Evolutionary conservation across 2,329 filamentous ascomycete species (phyloP).

Genomic region (Magnaporthales sp.): DNA sequence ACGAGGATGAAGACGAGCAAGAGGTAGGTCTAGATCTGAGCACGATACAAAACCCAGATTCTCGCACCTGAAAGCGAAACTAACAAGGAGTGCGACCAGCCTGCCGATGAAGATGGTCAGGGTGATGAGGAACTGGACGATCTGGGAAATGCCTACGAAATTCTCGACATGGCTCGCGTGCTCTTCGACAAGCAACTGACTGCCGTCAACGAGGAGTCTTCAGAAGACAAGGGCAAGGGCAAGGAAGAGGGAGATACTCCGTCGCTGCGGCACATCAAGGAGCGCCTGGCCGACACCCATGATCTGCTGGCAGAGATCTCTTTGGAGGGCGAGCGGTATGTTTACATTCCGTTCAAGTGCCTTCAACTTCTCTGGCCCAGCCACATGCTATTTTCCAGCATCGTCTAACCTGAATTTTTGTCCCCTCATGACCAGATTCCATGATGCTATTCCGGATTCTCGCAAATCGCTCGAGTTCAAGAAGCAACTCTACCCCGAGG

Average conservation of each 20-base stretch:
- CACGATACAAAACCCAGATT: background rate
- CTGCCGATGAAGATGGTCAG: slow-evolving; percentile 30
- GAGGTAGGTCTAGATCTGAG: slow-evolving; percentile 18
- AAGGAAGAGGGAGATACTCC: slow-evolving; percentile 29
- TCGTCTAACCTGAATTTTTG: background rate
- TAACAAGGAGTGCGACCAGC: slow-evolving; percentile 10
- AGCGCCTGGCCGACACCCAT: slow-evolving; percentile 85
- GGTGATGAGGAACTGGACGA: slow-evolving; percentile 61
- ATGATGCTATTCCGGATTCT: slow-evolving; percentile 78
- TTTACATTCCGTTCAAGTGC: slow-evolving; percentile 1
- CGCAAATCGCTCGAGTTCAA: slow-evolving; percentile 72
- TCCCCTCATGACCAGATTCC: slow-evolving; percentile 44
- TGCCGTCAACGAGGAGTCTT: slow-evolving; percentile 28
- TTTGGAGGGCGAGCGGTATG: slow-evolving; percentile 81
- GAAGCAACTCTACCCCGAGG: slow-evolving; percentile 66
- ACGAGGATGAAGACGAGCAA: slow-evolving; percentile 54
- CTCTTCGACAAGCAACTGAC: slow-evolving; percentile 51
- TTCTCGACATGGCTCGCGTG: slow-evolving; percentile 71
- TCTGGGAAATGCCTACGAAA: slow-evolving; percentile 70
- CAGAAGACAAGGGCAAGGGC: slow-evolving; percentile 27
- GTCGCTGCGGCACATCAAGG: slow-evolving; percentile 56
- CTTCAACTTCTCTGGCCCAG: background rate
- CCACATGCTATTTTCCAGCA: background rate
- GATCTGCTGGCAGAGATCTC: slow-evolving; percentile 93
- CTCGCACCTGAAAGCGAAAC: background rate